Conservation (phyloP, 352 stramenopile species). For the Phytophthora pinifolia region DNA sequence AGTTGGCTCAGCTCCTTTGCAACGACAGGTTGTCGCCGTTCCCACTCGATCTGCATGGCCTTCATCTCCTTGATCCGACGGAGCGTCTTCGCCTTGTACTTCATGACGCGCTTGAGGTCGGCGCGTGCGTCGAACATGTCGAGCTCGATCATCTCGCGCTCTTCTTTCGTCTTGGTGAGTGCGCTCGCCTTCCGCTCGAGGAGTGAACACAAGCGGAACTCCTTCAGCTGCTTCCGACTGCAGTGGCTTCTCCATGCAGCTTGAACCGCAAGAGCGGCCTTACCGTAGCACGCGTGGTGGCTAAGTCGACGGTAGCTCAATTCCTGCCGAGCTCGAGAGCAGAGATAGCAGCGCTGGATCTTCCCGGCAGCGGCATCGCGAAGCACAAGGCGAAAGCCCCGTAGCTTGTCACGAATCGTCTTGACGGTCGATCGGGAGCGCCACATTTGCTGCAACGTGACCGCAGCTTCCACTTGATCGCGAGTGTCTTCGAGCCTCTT, state of each 20-base stretch:
- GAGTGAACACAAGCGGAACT: slow-evolving; percentile 67
- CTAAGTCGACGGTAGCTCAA: slow-evolving; percentile 43
- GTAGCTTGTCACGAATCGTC: slow-evolving; percentile 39
- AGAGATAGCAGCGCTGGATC: slow-evolving; percentile 68
- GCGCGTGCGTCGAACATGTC: slow-evolving; percentile 60
- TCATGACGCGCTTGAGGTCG: slow-evolving; percentile 70
- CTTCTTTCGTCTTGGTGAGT: slow-evolving; percentile 54
- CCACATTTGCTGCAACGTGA: slow-evolving; percentile 80
- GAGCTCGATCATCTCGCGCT: slow-evolving; percentile 71
- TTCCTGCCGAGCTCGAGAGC: slow-evolving; percentile 47
- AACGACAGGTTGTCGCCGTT: slow-evolving; percentile 67
- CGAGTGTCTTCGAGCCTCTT: slow-evolving; percentile 51
- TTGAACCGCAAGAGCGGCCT: slow-evolving; percentile 64
- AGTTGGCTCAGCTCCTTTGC: slow-evolving; percentile 67
- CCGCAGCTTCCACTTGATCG: slow-evolving; percentile 65
- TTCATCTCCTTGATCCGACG: slow-evolving; percentile 77
- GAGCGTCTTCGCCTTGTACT: slow-evolving; percentile 74
- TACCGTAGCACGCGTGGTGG: slow-evolving; percentile 46
- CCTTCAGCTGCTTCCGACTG: slow-evolving; percentile 52
- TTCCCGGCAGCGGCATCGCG: slow-evolving; percentile 37
- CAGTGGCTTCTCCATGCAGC: slow-evolving; percentile 69
- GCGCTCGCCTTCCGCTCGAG: slow-evolving; percentile 63
- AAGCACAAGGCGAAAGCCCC: slow-evolving; percentile 44
- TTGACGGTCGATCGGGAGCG: slow-evolving; percentile 44
- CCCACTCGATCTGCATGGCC: slow-evolving; percentile 79